Conservation (phyloP, 1,284 basidiomycete species). For the Afroboletus lepidellus region DNA sequence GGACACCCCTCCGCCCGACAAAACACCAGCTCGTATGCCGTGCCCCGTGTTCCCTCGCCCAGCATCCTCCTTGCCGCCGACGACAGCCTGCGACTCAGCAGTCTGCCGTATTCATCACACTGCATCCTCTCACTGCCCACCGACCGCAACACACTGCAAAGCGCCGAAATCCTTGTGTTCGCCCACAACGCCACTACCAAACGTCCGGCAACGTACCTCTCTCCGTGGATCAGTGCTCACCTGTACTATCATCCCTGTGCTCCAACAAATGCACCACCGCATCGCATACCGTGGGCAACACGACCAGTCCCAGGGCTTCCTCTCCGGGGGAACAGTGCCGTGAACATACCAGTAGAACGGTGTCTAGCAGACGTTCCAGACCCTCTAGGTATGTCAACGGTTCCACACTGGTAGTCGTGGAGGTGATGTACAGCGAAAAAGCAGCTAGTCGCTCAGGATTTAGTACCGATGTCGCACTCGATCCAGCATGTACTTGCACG, state of each 20-base stretch:
- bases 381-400: conserved; percentile 46
- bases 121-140: conserved; percentile 9
- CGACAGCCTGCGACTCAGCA: conserved; percentile 19
- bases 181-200: conserved; percentile 27
- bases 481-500: conserved; percentile 21
- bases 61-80: conserved; percentile 8
- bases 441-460: conserved; percentile 38
- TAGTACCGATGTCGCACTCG: conserved; percentile 6
- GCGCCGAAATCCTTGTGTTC: conserved; percentile 51
- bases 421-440: conserved; percentile 48
- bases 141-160: conserved; percentile 34
- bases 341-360: conserved; percentile 46
- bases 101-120: conserved; percentile 3
- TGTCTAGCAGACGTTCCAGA: conserved; percentile 54
- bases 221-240: conserved; percentile 31
- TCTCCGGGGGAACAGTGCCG: conserved; percentile 43
- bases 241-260: conserved; percentile 24
- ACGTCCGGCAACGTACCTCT: not conserved
- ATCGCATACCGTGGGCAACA: conserved; percentile 48
- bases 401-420: conserved; percentile 29
- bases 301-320: conserved; percentile 48
- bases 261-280: conserved; percentile 44
- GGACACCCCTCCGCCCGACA: conserved; percentile 13
- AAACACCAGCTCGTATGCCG: conserved; percentile 21
- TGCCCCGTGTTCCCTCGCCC: not conserved